Conservation (phyloP, 805 yeast species). For the Ogataea paraovalis region DNA sequence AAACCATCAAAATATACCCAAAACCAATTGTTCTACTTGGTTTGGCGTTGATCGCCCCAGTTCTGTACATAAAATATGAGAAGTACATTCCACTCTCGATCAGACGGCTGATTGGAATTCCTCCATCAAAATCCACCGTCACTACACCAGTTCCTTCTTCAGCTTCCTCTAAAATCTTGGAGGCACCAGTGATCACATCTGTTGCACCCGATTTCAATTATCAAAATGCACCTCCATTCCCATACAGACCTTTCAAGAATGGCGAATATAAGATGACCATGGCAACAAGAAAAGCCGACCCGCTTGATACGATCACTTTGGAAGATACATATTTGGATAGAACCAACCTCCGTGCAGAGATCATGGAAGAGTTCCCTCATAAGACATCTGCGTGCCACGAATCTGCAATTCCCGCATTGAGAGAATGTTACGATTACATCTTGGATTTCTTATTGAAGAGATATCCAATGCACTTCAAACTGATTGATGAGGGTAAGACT, state of each 20-base stretch:
- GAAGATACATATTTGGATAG: constrained; percentile 55
- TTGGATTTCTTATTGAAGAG: constrained; percentile 37
- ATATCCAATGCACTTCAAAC: constrained; percentile 51
- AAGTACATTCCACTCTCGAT: background rate
- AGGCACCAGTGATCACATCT: constrained; percentile 26
- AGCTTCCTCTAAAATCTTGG: background rate
- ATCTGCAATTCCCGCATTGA: constrained; percentile 34
- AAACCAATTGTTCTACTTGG: constrained; percentile 7
- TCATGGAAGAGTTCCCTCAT: constrained; percentile 30
- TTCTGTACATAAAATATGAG: constrained; percentile 3
- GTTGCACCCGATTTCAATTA: constrained; percentile 40
- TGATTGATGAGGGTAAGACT: constrained; percentile 13
- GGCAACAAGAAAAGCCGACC: constrained; percentile 48
- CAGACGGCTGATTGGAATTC: background rate
- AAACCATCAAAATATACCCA: constrained; percentile 2
- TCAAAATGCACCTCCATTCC: constrained; percentile 38
- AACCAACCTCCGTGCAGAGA: constrained; percentile 37
- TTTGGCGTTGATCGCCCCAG: constrained; percentile 6
- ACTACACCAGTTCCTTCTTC: background rate
- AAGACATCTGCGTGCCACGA: constrained; percentile 34
- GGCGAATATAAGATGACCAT: constrained; percentile 55
- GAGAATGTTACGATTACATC: constrained; percentile 43
- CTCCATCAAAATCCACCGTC: constrained; percentile 1
- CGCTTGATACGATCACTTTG: constrained; percentile 55
- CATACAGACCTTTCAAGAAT: constrained; percentile 45